These are phyloP conservation scores for Pseudovirgaria hyperparasitica DNA, from an alignment of 2,329 filamentous ascomycete genomes.

Conservation along the genomic window DNA sequence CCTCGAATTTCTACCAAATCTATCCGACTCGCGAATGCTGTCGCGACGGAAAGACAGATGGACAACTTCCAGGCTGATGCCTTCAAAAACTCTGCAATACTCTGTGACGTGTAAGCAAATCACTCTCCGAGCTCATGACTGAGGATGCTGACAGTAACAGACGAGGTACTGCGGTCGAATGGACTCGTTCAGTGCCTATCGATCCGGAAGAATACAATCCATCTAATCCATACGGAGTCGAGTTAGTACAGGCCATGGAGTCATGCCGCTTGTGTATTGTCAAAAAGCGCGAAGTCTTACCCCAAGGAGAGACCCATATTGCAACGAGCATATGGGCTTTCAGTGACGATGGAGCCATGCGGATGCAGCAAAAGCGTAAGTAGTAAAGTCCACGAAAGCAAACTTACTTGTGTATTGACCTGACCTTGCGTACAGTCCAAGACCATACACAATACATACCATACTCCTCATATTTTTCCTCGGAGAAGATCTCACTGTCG, in stretches of 20 bases:
- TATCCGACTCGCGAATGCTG: not conserved
- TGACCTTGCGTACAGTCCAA: slow-evolving; percentile 10
- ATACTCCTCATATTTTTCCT: slow-evolving; percentile 32
- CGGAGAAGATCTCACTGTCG: slow-evolving; percentile 30
- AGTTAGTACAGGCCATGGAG: slow-evolving; percentile 26
- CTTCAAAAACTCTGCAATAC: slow-evolving; percentile 30
- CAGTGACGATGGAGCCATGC: slow-evolving; percentile 27
- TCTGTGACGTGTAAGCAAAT: slow-evolving; percentile 29
- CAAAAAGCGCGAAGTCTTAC: slow-evolving; percentile 26
- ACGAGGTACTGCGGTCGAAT: slow-evolving; percentile 28
- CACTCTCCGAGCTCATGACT: not conserved
- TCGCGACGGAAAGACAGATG: slow-evolving; percentile 17
- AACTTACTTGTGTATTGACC: not conserved
- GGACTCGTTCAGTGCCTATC: slow-evolving; percentile 24
- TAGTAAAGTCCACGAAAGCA: too few relatives aligned
- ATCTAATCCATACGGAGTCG: slow-evolving; percentile 21
- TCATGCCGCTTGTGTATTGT: slow-evolving; percentile 30
- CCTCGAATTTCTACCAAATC: not conserved
- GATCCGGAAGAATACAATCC: slow-evolving; percentile 18
- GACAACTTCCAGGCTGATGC: slow-evolving; percentile 27
- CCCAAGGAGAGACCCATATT: slow-evolving; percentile 22
- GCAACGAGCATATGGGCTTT: slow-evolving; percentile 34
- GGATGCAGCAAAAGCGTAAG: slow-evolving; percentile 28
- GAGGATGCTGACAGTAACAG: slow-evolving; percentile 8
- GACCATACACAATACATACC: slow-evolving; percentile 30